Percentiles rank a stretch among this genome's conserved stretches.
phyloP scores from a whole-genome alignment of 768 basidiomycete species.

The Sarcomyxa edulis region DNA sequence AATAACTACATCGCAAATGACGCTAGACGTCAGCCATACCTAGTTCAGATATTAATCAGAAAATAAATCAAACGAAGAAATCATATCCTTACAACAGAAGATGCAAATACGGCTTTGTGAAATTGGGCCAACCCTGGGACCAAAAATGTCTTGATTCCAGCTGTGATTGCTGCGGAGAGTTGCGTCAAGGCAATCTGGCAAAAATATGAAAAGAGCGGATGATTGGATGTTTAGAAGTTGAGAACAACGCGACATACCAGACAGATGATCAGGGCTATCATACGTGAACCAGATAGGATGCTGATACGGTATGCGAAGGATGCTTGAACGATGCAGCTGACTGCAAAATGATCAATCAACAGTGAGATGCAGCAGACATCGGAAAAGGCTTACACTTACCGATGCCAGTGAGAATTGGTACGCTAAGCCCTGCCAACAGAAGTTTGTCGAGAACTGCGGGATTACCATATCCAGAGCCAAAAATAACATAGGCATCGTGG shows the following conservation, averaged over 20 bases:
- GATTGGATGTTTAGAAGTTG: not conserved
- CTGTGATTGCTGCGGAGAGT: constrained; percentile 8
- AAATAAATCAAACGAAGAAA: too few species aligned
- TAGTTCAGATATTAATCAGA: not conserved
- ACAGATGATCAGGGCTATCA: constrained; percentile 3
- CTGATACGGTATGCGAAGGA: constrained; percentile 16
- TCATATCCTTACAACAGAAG: too few species aligned
- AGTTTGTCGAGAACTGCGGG: constrained; percentile 14
- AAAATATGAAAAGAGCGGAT: not conserved
- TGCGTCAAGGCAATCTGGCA: constrained; percentile 10
- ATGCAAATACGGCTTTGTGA: too few species aligned
- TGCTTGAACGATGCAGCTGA: constrained; percentile 14
- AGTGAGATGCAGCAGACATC: too few species aligned
- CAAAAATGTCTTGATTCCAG: constrained; percentile 8
- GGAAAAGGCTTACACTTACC: constrained; percentile 11
- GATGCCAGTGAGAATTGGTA: constrained; percentile 17
- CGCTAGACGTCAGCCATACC: constrained; percentile 16
- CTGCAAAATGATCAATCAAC: constrained; percentile 6
- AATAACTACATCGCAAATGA: constrained; percentile 17
- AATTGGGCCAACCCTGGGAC: constrained; percentile 8
- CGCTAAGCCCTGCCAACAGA: constrained; percentile 19
- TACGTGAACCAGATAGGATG: too few species aligned
- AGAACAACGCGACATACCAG: constrained; percentile 1
- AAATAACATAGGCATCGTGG: constrained; percentile 18
- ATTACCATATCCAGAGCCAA: constrained; percentile 20